phyloP scores from a whole-genome alignment of 2,329 filamentous ascomycete genomes.

The Stemphylium vesicarium region DNA sequence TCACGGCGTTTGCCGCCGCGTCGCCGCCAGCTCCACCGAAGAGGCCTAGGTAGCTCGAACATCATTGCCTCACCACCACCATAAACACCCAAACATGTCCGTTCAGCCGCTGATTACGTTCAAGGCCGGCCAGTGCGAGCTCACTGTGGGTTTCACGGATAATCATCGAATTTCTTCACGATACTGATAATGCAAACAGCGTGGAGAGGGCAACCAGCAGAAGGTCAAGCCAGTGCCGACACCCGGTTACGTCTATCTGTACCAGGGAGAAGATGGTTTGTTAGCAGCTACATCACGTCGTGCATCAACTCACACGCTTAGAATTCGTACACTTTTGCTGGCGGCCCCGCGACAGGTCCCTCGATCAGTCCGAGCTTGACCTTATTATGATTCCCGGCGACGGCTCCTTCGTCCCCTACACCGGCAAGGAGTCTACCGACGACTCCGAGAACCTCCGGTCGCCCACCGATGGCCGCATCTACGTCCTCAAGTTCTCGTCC shows the following conservation, averaged over 20 bases:
- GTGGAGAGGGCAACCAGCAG: constrained; percentile 35
- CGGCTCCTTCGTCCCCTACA: constrained; percentile 83
- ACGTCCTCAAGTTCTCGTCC: constrained; percentile 89
- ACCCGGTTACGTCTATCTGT: constrained; percentile 90
- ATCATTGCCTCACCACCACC: constrained; percentile 19
- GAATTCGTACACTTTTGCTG: constrained; percentile 97
- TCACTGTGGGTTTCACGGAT: constrained; percentile 68
- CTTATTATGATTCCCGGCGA: constrained; percentile 93
- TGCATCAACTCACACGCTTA: constrained; percentile 46
- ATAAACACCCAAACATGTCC: constrained; percentile 66
- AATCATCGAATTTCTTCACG: background rate
- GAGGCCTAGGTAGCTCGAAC: constrained; percentile 17
- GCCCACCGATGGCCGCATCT: constrained; percentile 83
- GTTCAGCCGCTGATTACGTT: constrained; percentile 89
- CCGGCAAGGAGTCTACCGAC: constrained; percentile 57
- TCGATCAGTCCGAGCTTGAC: constrained; percentile 80
- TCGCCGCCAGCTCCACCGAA: constrained; percentile 21
- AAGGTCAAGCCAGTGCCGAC: constrained; percentile 76
- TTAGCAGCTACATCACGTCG: background rate
- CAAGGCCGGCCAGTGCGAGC: constrained; percentile 89
- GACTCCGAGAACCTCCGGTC: constrained; percentile 66
- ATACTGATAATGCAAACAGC: constrained; percentile 29
- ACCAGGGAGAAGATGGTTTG: constrained; percentile 79
- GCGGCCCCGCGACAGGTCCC: constrained; percentile 75
- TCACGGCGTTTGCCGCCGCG: constrained; percentile 17